Evolutionary conservation across 2,329 filamentous ascomycete genomes (phyloP), one percentile per base, ranked within the genome.

Genomic region (Cordyceps cateniannulata): DNA sequence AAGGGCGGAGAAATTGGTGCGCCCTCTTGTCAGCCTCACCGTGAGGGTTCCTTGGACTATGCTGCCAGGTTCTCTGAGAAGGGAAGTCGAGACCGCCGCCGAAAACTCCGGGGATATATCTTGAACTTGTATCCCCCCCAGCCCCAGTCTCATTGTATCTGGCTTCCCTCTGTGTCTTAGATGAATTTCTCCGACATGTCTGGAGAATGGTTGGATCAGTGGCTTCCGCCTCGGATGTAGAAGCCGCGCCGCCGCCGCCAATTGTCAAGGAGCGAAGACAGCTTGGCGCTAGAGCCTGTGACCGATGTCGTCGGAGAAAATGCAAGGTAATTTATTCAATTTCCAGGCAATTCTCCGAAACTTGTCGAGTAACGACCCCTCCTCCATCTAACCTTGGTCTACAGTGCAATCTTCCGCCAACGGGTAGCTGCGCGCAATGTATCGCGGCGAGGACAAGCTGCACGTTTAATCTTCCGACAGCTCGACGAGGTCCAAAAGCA

Each of bases 401-500:
- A 22, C 61, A 73, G 71, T 73, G 71, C 49, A 65, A 73, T 63
- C 68, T 67, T 60, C 54, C 65, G 47, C 63, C 63, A 27, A 50
- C 64, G 1, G 63, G 62, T 35, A 65, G 66, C 59, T 74, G 72
- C 61, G 69, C 68, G 25, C 70, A 69, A 48, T 77, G 75, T 64
- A 69, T 68, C 25, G 65, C 71, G 53, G 69, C 69, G 32, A 68
- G 66, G 8, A 65, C 67, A 55, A 62, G 65, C 61, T 77, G 75
- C 62, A 74, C 69, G 3, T 77, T 76, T 62, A 64, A 76, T 49
- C 55, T 76, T 52, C 75, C 75, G 32, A 64, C 75, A 38, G 73
- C 69, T 10, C 67, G 72, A 63, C 68, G 75, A 59, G 75, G 75
- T 1, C 75, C 75, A 16, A 77, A 77, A 51, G 63, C 66, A n/a